These are phyloP conservation scores for Arthrobotrys pseudoclavata DNA, from an alignment of 2,329 filamentous ascomycete genomes.

Conservation along the genomic window DNA sequence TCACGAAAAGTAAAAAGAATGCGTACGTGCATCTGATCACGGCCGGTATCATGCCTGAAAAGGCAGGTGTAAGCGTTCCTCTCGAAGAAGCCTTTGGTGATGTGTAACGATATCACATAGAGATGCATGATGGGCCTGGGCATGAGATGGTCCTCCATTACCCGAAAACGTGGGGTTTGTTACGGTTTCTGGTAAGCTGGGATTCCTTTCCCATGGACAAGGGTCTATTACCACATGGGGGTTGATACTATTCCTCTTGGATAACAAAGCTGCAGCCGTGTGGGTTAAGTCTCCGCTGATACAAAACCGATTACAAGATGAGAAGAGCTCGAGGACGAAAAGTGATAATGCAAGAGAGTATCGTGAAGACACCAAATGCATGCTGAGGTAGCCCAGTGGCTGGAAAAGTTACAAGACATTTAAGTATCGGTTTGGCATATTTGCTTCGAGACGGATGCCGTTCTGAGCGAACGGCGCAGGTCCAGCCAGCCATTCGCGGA, in stretches of 20 bases:
- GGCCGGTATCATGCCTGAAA: constrained; percentile 31
- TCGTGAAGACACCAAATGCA: background rate
- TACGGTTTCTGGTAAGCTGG: constrained; percentile 30
- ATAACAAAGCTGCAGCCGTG: constrained; percentile 8
- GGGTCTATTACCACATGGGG: constrained; percentile 10
- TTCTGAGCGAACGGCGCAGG: constrained; percentile 3
- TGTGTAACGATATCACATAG: constrained; percentile 30
- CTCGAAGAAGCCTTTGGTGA: constrained; percentile 21
- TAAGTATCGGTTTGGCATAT: constrained; percentile 7
- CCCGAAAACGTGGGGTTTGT: constrained; percentile 33
- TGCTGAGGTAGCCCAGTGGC: background rate
- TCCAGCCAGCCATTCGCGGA: constrained; percentile 19
- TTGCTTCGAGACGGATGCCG: constrained; percentile 21
- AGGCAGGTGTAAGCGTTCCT: constrained; percentile 40
- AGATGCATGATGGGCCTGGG: constrained; percentile 19
- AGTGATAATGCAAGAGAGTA: constrained; percentile 26
- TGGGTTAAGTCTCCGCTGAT: constrained; percentile 20
- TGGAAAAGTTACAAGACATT: background rate
- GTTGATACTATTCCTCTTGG: constrained; percentile 19
- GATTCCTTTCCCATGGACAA: constrained; percentile 4
- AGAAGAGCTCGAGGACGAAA: background rate
- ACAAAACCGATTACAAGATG: background rate
- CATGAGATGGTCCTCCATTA: constrained; percentile 14
- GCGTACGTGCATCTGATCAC: constrained; percentile 54
- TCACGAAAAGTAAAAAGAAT: constrained; percentile 46